A percentile compares a stretch with the other conserved stretches of the same genome.
Evolutionary conservation across 1,284 basidiomycete genomes (phyloP).

Genomic region (Leccinum huronense): DNA sequence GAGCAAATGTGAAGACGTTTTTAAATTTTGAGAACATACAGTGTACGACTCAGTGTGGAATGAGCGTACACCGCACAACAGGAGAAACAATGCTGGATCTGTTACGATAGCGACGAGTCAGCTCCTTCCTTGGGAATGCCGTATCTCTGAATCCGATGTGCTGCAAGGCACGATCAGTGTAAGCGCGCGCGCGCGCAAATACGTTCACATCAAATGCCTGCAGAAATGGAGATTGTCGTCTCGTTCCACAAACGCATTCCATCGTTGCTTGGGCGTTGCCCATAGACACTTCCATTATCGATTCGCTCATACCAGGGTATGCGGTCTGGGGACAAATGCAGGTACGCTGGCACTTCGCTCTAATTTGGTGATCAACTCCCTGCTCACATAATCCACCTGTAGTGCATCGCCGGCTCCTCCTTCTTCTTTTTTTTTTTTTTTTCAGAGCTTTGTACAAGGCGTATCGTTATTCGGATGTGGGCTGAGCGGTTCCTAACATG

Average conservation of each 20-base stretch:
- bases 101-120: conserved; percentile 56
- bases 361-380: conserved; percentile 3
- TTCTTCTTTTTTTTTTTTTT: conserved; percentile 52
- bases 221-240: conserved; percentile 69
- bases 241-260: conserved; percentile 54
- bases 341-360: conserved; percentile 39
- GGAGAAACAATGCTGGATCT: conserved; percentile 72
- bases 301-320: conserved; percentile 62
- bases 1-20: no score
- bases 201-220: conserved; percentile 74
- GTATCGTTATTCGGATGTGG: conserved; percentile 53
- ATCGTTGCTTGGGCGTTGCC: conserved; percentile 52
- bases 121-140: conserved; percentile 66
- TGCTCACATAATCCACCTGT: conserved; percentile 16
- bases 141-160: conserved; percentile 51
- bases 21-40: no score
- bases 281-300: conserved; percentile 73
- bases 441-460: conserved; percentile 66
- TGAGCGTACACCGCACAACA: conserved; percentile 21
- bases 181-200: conserved; percentile 45
- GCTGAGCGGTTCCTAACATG: conserved; percentile 62
- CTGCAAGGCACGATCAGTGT: conserved; percentile 73
- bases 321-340: conserved; percentile 73
- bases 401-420: conserved; percentile 68
- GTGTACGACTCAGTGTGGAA: no score